Conservation (phyloP, 495 filamentous ascomycete genomes). For the Penicillium manginii region DNA sequence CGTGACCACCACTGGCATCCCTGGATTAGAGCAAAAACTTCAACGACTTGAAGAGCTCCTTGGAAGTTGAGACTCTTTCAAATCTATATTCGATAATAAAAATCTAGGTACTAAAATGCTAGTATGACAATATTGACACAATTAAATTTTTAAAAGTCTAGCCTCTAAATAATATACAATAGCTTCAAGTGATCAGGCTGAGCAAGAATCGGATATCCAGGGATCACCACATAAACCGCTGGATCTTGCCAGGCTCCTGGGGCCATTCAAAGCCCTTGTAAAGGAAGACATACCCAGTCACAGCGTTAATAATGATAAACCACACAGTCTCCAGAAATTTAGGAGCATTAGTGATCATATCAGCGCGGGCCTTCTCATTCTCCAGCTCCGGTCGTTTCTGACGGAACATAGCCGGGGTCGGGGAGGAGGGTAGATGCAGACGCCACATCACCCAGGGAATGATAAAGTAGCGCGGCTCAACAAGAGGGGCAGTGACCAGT, state of each 20-base stretch:
- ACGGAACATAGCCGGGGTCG: slow-evolving; percentile 36
- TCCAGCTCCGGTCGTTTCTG: slow-evolving; percentile 26
- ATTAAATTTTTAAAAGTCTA: too few relatives aligned
- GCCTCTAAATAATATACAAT: slow-evolving; percentile 17
- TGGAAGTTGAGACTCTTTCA: too few relatives aligned
- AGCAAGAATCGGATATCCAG: neutral
- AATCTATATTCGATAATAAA: too few relatives aligned
- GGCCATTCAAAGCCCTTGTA: slow-evolving; percentile 79
- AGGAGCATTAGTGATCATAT: slow-evolving; percentile 39
- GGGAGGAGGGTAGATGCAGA: slow-evolving; percentile 66
- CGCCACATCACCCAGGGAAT: slow-evolving; percentile 95
- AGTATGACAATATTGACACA: neutral
- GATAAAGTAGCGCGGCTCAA: slow-evolving; percentile 94
- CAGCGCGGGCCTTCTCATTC: slow-evolving; percentile 30
- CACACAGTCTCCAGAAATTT: slow-evolving; percentile 76
- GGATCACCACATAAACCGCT: slow-evolving; percentile 90
- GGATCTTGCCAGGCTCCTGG: slow-evolving; percentile 75
- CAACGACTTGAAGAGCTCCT: too few relatives aligned
- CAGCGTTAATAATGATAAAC: slow-evolving; percentile 72
- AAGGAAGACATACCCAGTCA: slow-evolving; percentile 81
- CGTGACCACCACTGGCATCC: too few relatives aligned
- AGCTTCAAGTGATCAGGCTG: too few relatives aligned
- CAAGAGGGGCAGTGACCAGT: slow-evolving; percentile 83
- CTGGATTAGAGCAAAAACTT: too few relatives aligned
- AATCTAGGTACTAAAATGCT: too few relatives aligned